phyloP scores from a whole-genome alignment of 2,329 filamentous ascomycete genomes.

The Nectriaceae sp. region DNA sequence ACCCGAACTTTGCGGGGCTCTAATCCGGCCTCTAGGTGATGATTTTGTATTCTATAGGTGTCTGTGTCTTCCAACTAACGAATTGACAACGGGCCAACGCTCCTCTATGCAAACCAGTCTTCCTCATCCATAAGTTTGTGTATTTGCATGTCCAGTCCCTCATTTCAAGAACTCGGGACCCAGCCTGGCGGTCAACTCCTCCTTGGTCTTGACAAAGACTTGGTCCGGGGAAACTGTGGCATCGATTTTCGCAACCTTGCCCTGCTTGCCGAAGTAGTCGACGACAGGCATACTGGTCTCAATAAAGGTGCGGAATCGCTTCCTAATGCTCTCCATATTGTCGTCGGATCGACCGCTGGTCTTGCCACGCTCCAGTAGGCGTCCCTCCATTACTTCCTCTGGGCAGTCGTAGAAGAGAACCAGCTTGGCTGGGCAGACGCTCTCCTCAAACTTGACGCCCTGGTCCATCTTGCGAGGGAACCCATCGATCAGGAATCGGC shows the following conservation, averaged over 20 bases:
- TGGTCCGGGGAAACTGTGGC: slow-evolving; percentile 68
- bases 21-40: no score
- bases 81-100: no score
- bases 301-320: slow-evolving; percentile 91
- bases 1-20: no score
- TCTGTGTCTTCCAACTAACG: no score
- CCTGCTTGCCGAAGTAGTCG: slow-evolving; percentile 75
- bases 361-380: slow-evolving; percentile 86
- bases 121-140: slow-evolving; percentile 1
- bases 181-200: slow-evolving; percentile 51
- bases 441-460: slow-evolving; percentile 88
- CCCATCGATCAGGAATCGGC: slow-evolving; percentile 76
- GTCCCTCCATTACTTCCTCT: slow-evolving; percentile 82
- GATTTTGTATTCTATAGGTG: no score
- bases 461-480: slow-evolving; percentile 98
- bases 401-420: slow-evolving; percentile 95
- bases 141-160: not conserved
- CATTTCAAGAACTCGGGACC: slow-evolving; percentile 37
- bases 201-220: slow-evolving; percentile 57
- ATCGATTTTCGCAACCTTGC: slow-evolving; percentile 77
- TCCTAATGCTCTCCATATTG: slow-evolving; percentile 93
- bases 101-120: no score
- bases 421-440: slow-evolving; percentile 79
- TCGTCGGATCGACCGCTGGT: slow-evolving; percentile 91
- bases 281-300: slow-evolving; percentile 99